Evolutionary conservation across 805 yeast genomes (phyloP).

Genomic region (Lipomyces starkeyi): DNA sequence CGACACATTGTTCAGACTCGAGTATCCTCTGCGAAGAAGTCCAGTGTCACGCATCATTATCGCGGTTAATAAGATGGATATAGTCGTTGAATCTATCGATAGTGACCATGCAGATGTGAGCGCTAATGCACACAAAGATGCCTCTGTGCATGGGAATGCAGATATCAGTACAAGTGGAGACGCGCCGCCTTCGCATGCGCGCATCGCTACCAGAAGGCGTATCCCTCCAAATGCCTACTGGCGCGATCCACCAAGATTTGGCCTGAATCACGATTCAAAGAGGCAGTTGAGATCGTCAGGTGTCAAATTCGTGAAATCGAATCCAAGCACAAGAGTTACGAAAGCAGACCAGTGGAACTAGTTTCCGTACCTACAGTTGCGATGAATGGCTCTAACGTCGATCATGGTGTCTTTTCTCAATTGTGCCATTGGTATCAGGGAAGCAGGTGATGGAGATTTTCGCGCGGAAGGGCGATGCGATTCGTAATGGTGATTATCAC

Average conservation of each 20-base stretch:
- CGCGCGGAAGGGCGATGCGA: not conserved
- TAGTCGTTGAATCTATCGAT: not conserved
- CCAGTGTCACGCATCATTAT: constrained; percentile 15
- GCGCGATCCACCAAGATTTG: not conserved
- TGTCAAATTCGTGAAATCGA: not conserved
- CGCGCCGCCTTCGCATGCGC: not conserved
- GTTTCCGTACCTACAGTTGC: constrained; percentile 11
- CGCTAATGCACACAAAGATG: not conserved
- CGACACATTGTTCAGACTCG: not conserved
- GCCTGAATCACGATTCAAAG: not conserved
- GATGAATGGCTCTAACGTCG: not conserved
- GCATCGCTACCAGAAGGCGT: not conserved
- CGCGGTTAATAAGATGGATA: constrained; percentile 13
- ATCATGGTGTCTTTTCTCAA: constrained; percentile 3
- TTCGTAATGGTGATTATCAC: not conserved
- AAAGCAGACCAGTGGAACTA: not conserved
- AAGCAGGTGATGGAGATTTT: constrained; percentile 11
- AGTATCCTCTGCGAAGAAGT: constrained; percentile 8
- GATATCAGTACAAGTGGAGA: not conserved
- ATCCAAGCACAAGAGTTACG: not conserved
- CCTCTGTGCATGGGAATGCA: not conserved
- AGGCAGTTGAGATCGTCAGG: constrained; percentile 1
- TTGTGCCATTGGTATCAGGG: constrained; percentile 6
- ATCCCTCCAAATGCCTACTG: too few species aligned
- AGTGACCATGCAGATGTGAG: not conserved